phyloP scores from a whole-genome alignment of 2,329 filamentous ascomycete genomes.

The Fusarium sp. region DNA sequence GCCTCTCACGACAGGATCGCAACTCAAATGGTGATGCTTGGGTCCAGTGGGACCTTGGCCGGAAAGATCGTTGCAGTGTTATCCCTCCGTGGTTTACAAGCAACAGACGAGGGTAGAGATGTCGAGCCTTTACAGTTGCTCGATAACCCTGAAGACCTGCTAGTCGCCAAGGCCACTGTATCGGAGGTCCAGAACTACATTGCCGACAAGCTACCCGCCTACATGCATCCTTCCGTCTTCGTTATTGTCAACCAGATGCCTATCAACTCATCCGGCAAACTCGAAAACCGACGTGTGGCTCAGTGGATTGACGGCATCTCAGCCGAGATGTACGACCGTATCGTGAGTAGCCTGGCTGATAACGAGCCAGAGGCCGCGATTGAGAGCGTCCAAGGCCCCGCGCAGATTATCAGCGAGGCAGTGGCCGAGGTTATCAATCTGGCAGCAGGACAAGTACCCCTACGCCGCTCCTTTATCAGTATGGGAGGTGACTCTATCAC shows the following conservation, averaged over 20 bases:
- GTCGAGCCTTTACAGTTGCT: neutral
- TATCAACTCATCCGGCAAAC: neutral
- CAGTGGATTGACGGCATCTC: neutral
- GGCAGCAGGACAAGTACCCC: neutral
- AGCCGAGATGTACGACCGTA: constrained; percentile 2
- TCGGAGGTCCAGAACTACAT: neutral
- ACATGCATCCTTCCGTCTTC: constrained; percentile 2
- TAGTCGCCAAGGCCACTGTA: neutral
- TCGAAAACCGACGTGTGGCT: neutral
- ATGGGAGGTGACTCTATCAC: neutral
- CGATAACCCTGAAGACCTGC: neutral
- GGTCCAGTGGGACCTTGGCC: neutral
- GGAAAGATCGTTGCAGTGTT: constrained; percentile 3
- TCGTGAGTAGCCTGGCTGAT: neutral
- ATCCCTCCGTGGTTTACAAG: neutral
- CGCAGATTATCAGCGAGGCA: neutral
- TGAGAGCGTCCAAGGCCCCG: neutral
- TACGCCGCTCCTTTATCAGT: neutral
- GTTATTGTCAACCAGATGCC: neutral
- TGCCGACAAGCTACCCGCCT: neutral
- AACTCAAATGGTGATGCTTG: neutral
- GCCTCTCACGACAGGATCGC: neutral
- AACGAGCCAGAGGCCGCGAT: neutral
- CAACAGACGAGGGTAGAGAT: neutral
- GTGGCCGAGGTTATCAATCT: constrained; percentile 5